Conservation (phyloP, 805 yeast genomes). For the Yarrowia hollandica region DNA sequence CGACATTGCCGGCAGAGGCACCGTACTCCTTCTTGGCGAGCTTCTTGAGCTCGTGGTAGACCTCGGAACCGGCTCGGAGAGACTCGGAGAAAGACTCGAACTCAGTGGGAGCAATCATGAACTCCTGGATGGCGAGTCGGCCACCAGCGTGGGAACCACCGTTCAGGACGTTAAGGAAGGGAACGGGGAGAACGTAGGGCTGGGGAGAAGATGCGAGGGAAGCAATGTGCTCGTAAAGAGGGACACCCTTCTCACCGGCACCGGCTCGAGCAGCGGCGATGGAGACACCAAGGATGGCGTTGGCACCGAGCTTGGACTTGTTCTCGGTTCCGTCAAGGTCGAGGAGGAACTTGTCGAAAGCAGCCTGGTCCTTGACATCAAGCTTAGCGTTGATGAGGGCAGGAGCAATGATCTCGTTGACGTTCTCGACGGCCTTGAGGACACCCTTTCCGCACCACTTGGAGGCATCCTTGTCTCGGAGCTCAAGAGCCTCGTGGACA, state of each 20-base stretch:
- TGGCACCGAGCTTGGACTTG: slow-evolving; percentile 97
- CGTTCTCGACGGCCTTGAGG: slow-evolving; percentile 92
- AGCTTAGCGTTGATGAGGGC: slow-evolving; percentile 78
- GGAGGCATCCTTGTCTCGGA: slow-evolving; percentile 96
- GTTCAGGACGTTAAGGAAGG: slow-evolving; percentile 96
- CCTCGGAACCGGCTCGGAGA: slow-evolving; percentile 95
- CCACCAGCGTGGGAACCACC: slow-evolving; percentile 99
- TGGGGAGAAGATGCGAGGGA: slow-evolving; percentile 72
- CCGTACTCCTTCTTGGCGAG: slow-evolving; percentile 95
- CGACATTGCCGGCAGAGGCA: slow-evolving; percentile 98
- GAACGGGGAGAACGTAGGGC: slow-evolving; percentile 96
- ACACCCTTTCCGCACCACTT: slow-evolving; percentile 99
- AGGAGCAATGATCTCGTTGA: slow-evolving; percentile 92
- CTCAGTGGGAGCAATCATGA: slow-evolving; percentile 96
- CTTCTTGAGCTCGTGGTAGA: slow-evolving; percentile 93
- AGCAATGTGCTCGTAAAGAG: slow-evolving; percentile 89
- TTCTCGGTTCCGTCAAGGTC: slow-evolving; percentile 94
- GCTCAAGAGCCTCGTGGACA: slow-evolving; percentile 96
- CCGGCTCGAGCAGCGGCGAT: slow-evolving; percentile 97
- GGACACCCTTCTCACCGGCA: slow-evolving; percentile 92
- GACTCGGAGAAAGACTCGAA: slow-evolving; percentile 93
- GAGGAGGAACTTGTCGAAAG: slow-evolving; percentile 81
- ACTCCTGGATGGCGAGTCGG: slow-evolving; percentile 97
- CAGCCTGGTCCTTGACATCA: slow-evolving; percentile 83
- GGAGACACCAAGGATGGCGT: slow-evolving; percentile 97